Base-by-base conservation (phyloP, 1,284 basidiomycete genomes). In the Stereum hirsutum region DNA sequence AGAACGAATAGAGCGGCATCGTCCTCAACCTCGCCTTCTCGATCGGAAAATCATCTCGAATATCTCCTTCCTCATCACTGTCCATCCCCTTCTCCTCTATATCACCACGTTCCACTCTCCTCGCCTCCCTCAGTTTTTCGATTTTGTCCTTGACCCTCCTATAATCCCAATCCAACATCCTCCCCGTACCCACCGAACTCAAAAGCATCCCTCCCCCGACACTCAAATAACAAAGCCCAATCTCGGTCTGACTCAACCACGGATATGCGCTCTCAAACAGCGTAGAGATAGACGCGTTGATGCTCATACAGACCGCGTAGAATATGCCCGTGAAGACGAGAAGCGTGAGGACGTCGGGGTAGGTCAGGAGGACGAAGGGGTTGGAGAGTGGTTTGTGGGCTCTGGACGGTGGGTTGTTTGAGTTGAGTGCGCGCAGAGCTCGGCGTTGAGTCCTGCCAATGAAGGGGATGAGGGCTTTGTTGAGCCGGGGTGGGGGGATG, bases 171-270 rank as follows among this genome's bases (percentile, higher is more conserved):
- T 86, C 78, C 17, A 84, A 57, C 10, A 81, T 45, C 48, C 58
- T 69, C 2, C 82, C 82, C 26, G 61, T 69, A 5, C 63, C 30
- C 11, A 63, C 51, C 33, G 72, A 68, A 20, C 79, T 76, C 8
- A 74, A 42, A 1, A 67, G 46, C 63, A 73, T 72, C 3, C 78
- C 79, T 17, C 70, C 72, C 3, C 83, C 86, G 43, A 81, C 68
- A 0, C 75, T 65, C 32, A 89, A 62, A 61, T 78, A 89, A 56
- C 81, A 87, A 6, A 89, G 57, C 0, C 86, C 86, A 25, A 81
- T 68, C 10, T 75, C 68, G 1, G 76, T 80, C 51, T 83, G 71
- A 42, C 58, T 70, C 32, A 87, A 64, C 55, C 64, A 76, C 0
- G 80, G 72, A 52, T 87, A 89, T 1, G 67, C 60, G 6, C 56